Evolutionary conservation across 495 filamentous ascomycete species (phyloP).

Genomic region (Talaromyces liani): DNA sequence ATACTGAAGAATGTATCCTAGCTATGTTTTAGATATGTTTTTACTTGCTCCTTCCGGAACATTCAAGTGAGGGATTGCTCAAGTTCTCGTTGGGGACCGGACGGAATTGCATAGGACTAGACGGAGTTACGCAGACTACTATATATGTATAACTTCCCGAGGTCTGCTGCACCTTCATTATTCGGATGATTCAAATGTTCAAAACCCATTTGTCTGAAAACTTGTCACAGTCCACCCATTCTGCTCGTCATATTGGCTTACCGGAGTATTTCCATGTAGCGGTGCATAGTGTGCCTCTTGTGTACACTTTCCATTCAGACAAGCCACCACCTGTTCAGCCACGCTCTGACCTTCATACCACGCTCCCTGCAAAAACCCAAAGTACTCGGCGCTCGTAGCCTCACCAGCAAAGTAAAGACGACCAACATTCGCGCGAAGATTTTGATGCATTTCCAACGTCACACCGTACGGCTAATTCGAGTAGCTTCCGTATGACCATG

Average conservation of each 20-base stretch:
- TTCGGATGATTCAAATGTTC: neutral
- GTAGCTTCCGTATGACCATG: slow-evolving; percentile 65
- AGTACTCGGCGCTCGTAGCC: slow-evolving; percentile 61
- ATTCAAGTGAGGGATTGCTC: too few relatives aligned
- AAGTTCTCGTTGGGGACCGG: too few relatives aligned
- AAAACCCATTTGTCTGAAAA: slow-evolving; percentile 8
- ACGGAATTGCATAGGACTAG: too few relatives aligned
- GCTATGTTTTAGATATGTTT: neutral
- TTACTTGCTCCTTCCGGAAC: neutral
- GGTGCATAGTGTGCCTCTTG: slow-evolving; percentile 21
- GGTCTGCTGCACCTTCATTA: neutral
- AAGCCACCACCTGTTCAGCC: slow-evolving; percentile 41
- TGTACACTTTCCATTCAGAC: slow-evolving; percentile 15
- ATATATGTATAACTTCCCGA: neutral
- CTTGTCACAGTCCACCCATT: slow-evolving; percentile 29
- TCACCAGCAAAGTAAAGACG: slow-evolving; percentile 67
- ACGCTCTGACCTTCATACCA: slow-evolving; percentile 55
- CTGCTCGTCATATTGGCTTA: slow-evolving; percentile 16
- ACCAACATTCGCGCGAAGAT: slow-evolving; percentile 60
- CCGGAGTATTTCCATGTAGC: slow-evolving; percentile 23
- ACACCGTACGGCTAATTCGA: slow-evolving; percentile 66
- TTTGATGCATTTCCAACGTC: slow-evolving; percentile 63
- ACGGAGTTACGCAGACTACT: too few relatives aligned
- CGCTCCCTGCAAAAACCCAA: slow-evolving; percentile 64
- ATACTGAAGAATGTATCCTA: neutral